Conservation (phyloP, 768 basidiomycete genomes). For the Suillus plorans region DNA sequence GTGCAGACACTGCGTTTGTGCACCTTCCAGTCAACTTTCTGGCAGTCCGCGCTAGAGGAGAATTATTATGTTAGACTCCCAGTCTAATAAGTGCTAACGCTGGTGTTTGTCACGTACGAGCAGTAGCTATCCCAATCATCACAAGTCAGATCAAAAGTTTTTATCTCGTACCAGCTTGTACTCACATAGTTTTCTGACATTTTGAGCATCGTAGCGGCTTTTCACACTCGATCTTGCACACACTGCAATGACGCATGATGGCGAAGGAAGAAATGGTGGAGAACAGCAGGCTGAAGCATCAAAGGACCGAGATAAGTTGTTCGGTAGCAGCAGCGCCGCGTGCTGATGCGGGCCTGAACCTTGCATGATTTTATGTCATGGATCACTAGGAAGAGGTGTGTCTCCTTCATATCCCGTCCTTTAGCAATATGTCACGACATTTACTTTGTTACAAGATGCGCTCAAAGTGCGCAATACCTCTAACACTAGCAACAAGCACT, state of each 20-base stretch:
- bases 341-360: neutral
- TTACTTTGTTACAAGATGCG: neutral
- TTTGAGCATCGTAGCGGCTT: constrained; percentile 17
- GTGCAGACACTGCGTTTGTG: constrained; percentile 22
- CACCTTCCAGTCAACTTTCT: constrained; percentile 21
- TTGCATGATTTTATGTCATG: no score
- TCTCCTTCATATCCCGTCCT: neutral
- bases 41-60: constrained; percentile 12
- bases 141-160: neutral
- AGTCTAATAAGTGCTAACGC: neutral
- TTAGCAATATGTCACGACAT: neutral
- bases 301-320: neutral
- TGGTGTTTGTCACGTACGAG: neutral
- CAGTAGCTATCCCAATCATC: neutral
- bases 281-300: neutral
- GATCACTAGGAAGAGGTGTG: no score
- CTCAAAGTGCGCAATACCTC: neutral
- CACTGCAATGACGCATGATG: neutral
- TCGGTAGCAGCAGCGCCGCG: neutral
- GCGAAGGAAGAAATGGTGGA: neutral
- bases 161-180: neutral
- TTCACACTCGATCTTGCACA: constrained; percentile 18
- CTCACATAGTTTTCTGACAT: constrained; percentile 21
- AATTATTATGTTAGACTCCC: neutral
- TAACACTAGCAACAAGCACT: neutral